Evolutionary conservation across 2,329 filamentous ascomycete genomes (phyloP).

Genomic region (Macrophomina tecta): DNA sequence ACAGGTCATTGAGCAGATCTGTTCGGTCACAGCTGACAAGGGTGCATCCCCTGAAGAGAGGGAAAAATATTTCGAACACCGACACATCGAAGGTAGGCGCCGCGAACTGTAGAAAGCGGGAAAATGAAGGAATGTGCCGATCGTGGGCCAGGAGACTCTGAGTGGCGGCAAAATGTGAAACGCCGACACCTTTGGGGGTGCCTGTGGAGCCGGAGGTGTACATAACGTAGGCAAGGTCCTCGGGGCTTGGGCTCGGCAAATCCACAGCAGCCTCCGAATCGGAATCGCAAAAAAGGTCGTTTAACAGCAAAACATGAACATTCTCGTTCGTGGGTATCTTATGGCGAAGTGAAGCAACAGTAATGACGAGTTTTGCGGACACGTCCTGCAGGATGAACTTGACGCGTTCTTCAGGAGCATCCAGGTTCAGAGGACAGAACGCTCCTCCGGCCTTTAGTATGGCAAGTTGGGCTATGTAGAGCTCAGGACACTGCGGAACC

Average conservation of each 20-base stretch:
- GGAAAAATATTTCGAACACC: slow-evolving; percentile 94
- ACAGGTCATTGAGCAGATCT: slow-evolving; percentile 76
- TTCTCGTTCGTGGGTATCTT: slow-evolving; percentile 45
- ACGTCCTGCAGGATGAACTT: slow-evolving; percentile 83
- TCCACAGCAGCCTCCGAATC: slow-evolving; percentile 6
- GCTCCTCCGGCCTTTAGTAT: slow-evolving; percentile 81
- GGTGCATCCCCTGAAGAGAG: slow-evolving; percentile 74
- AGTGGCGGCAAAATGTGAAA: slow-evolving; percentile 80
- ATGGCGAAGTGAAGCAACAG: slow-evolving; percentile 56
- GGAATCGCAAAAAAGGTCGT: slow-evolving; percentile 34
- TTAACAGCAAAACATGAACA: slow-evolving; percentile 50
- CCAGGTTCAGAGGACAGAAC: slow-evolving; percentile 83
- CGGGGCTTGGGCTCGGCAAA: slow-evolving; percentile 17
- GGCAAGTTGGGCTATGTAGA: slow-evolving; percentile 80
- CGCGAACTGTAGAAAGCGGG: slow-evolving; percentile 87
- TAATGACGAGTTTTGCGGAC: slow-evolving; percentile 71
- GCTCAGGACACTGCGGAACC: slow-evolving; percentile 74
- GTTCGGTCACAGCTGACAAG: slow-evolving; percentile 73
- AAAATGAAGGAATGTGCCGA: slow-evolving; percentile 75
- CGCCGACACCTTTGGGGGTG: slow-evolving; percentile 82
- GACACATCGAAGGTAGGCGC: slow-evolving; percentile 94
- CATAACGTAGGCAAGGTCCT: slow-evolving; percentile 80
- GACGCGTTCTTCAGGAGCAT: slow-evolving; percentile 77
- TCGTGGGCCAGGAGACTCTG: slow-evolving; percentile 86
- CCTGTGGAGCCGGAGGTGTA: slow-evolving; percentile 93